Conservation (phyloP, 805 yeast species). For the Lachancea kluyveri region DNA sequence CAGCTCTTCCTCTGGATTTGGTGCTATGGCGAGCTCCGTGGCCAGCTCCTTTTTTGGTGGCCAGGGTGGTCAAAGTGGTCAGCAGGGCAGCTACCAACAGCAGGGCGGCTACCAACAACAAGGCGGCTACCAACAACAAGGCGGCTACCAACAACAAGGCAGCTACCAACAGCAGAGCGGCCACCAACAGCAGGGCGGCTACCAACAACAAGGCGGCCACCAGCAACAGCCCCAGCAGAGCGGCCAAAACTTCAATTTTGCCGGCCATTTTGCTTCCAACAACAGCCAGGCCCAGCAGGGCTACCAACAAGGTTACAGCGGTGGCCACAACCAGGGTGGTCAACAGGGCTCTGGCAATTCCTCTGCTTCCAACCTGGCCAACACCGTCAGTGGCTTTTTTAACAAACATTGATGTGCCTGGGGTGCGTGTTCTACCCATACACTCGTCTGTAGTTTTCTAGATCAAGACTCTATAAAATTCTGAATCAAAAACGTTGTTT, state of each 20-base stretch:
- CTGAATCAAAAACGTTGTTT: too few species aligned
- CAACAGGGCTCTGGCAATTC: too few species aligned
- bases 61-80: not conserved
- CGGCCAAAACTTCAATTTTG: conserved; percentile 6
- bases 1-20: not conserved
- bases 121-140: not conserved
- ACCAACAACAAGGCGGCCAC: conserved; percentile 3
- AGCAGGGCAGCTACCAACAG: conserved; percentile 1
- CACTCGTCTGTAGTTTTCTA: too few species aligned
- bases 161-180: conserved; percentile 1
- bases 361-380: too few species aligned
- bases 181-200: conserved; percentile 1
- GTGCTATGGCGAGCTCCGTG: not conserved
- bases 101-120: conserved; percentile 1
- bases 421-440: too few species aligned
- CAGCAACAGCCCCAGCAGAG: not conserved
- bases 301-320: conserved; percentile 3
- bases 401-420: too few species aligned
- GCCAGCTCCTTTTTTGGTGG: not conserved
- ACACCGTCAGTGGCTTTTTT: too few species aligned
- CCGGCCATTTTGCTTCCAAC: conserved; percentile 6
- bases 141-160: too few species aligned
- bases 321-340: conserved; percentile 6
- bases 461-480: too few species aligned
- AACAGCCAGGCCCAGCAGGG: too few species aligned